Conservation (phyloP, 805 yeast genomes). For the Candida sphagnicola region DNA sequence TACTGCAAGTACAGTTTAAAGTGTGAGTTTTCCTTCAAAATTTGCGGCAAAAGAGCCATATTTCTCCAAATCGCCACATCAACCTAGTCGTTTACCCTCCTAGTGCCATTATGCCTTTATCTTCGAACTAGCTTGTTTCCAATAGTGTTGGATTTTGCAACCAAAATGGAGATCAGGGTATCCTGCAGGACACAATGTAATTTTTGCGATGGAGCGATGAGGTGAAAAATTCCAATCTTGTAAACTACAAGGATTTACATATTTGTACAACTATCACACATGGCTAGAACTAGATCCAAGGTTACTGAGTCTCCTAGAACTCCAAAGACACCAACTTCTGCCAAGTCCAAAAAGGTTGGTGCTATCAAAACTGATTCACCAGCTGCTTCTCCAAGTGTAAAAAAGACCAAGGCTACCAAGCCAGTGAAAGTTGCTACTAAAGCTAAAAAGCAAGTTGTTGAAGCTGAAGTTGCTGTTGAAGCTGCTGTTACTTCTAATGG, state of each 20-base stretch:
- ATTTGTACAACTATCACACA: slow-evolving; percentile 6
- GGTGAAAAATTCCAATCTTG: slow-evolving; percentile 2
- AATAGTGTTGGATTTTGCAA: no score
- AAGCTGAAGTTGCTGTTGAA: background rate
- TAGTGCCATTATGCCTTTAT: no score
- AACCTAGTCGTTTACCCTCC: no score
- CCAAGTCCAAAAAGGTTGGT: slow-evolving; percentile 17
- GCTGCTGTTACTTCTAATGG: background rate
- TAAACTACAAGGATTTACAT: background rate
- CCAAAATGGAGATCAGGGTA: background rate
- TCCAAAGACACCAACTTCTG: slow-evolving; percentile 16
- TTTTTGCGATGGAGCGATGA: slow-evolving; percentile 5
- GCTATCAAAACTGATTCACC: slow-evolving; percentile 15
- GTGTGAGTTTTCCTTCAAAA: no score
- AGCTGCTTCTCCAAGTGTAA: slow-evolving; percentile 20
- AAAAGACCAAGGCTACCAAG: slow-evolving; percentile 11
- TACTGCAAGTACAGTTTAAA: no score
- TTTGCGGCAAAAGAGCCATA: no score
- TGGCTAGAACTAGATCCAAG: slow-evolving; percentile 34
- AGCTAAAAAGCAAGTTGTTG: background rate
- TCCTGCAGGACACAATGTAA: background rate
- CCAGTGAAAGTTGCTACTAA: background rate
- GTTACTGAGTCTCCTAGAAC: slow-evolving; percentile 21
- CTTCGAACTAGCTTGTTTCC: no score
- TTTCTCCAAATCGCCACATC: no score